Conservation (phyloP, 139 green algal species). For the Chlorella sp. region DNA sequence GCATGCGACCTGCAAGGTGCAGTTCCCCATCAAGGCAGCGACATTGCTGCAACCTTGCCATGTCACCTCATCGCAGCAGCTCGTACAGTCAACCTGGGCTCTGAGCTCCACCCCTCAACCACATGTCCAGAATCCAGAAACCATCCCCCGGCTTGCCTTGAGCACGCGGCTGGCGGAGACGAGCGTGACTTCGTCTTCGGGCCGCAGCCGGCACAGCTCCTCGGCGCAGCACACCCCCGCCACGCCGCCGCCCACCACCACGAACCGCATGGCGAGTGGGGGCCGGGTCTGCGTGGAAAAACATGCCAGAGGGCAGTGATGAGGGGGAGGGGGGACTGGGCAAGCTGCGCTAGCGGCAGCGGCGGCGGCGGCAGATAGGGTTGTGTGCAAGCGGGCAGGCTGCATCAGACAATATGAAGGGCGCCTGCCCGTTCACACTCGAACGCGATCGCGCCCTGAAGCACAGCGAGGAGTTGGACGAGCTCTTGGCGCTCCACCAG, state of each 20-base stretch:
- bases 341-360: not conserved
- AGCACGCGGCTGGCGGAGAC: conserved; percentile 60
- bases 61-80: not conserved
- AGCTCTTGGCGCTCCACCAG: no score
- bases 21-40: no score
- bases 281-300: no score
- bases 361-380: not conserved
- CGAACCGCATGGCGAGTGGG: conserved; percentile 29
- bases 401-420: no score
- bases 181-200: conserved; percentile 51
- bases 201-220: conserved; percentile 65
- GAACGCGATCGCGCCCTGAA: no score
- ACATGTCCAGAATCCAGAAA: no score
- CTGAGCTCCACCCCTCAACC: no score
- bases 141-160: conserved; percentile 52
- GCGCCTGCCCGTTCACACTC: no score
- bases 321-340: not conserved
- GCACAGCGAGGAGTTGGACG: no score
- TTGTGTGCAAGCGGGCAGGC: not conserved
- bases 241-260: conserved; percentile 84
- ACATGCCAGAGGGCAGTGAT: not conserved
- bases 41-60: no score
- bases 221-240: conserved; percentile 81
- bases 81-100: not conserved
- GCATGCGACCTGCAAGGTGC: no score